Evolutionary conservation across 78 protist species (phyloP).

Genomic region (Fonticula alba): DNA sequence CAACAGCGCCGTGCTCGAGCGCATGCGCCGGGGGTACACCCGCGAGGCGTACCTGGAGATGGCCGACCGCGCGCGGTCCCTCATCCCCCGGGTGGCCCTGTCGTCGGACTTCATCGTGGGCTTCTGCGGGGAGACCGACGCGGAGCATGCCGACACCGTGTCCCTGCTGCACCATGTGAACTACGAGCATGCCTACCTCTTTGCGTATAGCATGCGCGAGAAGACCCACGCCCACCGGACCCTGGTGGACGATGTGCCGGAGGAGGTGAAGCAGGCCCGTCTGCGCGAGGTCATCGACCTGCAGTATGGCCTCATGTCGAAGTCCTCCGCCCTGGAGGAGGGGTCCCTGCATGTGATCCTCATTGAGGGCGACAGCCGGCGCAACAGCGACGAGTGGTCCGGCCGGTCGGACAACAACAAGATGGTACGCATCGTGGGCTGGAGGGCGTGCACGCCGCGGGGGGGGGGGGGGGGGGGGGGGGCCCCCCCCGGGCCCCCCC

Average conservation of each 20-base stretch:
- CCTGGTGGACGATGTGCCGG: slow-evolving; percentile 32
- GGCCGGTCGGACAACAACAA: not conserved
- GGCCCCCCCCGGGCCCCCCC: too few relatives aligned
- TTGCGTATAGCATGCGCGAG: slow-evolving; percentile 45
- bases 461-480: too few relatives aligned
- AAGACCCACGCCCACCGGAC: slow-evolving; percentile 14
- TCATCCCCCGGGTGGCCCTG: not conserved
- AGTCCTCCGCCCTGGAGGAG: not conserved
- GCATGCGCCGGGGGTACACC: slow-evolving; percentile 71
- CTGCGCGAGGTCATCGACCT: slow-evolving; percentile 19
- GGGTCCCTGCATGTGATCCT: not conserved
- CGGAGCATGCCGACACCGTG: slow-evolving; percentile 48
- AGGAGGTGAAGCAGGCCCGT: slow-evolving; percentile 15
- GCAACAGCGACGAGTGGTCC: not conserved
- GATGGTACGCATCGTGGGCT: too few relatives aligned
- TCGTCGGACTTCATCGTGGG: slow-evolving; percentile 70
- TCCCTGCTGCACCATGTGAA: slow-evolving; percentile 30
- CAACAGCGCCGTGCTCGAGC: slow-evolving; percentile 27
- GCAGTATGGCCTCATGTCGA: slow-evolving; percentile 9
- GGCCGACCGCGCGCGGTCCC: slow-evolving; percentile 11
- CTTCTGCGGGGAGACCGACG: slow-evolving; percentile 80
- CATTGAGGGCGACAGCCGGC: not conserved
- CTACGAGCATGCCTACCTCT: slow-evolving; percentile 51
- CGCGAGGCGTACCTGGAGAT: slow-evolving; percentile 56
- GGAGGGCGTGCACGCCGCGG: too few relatives aligned